A percentile compares a stretch with the other conserved stretches of the same genome.
Conservation (phyloP, 768 basidiomycete genomes). For the Crepidotus variabilis region DNA sequence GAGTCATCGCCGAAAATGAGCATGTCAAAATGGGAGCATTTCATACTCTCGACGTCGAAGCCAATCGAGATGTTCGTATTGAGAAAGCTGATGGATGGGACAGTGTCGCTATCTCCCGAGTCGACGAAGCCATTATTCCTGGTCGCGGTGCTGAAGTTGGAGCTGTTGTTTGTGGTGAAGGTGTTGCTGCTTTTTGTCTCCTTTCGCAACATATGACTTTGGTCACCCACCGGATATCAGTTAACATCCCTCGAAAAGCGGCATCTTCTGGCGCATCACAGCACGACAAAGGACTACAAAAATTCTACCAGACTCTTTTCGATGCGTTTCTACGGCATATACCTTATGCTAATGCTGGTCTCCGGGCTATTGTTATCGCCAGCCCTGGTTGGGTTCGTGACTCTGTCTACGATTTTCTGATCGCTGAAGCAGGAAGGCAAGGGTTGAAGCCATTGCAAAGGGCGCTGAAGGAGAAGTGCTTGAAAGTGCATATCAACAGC, state of each 20-base stretch:
- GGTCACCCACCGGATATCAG: conserved; percentile 84
- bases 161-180: conserved; percentile 95
- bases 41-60: conserved; percentile 92
- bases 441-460: conserved; percentile 81
- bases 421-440: conserved; percentile 74
- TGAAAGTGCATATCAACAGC: conserved; percentile 89
- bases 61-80: conserved; percentile 86
- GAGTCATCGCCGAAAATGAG: conserved; percentile 80
- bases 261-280: conserved; percentile 76
- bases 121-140: conserved; percentile 88
- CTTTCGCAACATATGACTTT: conserved; percentile 97
- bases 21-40: conserved; percentile 91
- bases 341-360: conserved; percentile 65
- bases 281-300: conserved; percentile 87
- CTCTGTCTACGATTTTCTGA: conserved; percentile 77
- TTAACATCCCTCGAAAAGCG: conserved; percentile 88
- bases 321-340: conserved; percentile 88
- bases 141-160: conserved; percentile 95
- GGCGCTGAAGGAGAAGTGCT: conserved; percentile 74
- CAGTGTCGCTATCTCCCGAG: conserved; percentile 73
- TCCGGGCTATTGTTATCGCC: conserved; percentile 92
- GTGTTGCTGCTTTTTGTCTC: conserved; percentile 89
- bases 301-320: conserved; percentile 83
- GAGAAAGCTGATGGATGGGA: conserved; percentile 92
- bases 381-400: conserved; percentile 97